Base-by-base conservation (phyloP, 371 early-diverging fungal genomes). In the Choanephora cucurbitarum region DNA sequence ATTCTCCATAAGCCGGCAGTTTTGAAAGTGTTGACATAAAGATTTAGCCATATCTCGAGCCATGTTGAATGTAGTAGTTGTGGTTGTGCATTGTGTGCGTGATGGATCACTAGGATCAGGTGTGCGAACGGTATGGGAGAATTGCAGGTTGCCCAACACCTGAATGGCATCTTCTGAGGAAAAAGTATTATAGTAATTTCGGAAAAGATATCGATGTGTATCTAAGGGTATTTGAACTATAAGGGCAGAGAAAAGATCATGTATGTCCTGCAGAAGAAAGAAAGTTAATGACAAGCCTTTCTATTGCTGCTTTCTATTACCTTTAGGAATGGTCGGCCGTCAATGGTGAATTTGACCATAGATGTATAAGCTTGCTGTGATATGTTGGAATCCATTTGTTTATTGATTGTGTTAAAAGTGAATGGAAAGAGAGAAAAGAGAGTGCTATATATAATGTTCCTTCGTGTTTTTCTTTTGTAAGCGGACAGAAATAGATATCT, bases 1-100 rank as follows among this genome's bases (percentile, higher is more conserved):
- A 48, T 71, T 80, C 46, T 83, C 83, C 56, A 82, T 73, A 17
- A 84, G 51, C 4, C 74, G 71, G 18, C 83, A 80, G 32, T 80
- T 76, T 68, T 81, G 82, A 62, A 86, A 84, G 39, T 82, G 77
- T 47, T 84, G 84, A 40, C 85, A 84, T 3, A 86, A 65, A 44
- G 80, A 79, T 60, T 79, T 80, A 32, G 87, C 85, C 85, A 86
- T 83, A 42, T 83, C 85, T 50, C 75, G 60, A 9, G 79, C 77
- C 77, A 86, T 80, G 28, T 81, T 83, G 57, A 86, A 84, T 5
- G 83, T 83, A 0, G 86, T 86, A 0, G 85, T 86, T 5, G 81
- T 81, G 0, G 84, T 82, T 15, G 80, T 83, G n/a, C 75, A 67
- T 34, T 73, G 58, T 21, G 51, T 42, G 32, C 69, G 66, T 41